Evolutionary conservation across 1,284 basidiomycete species (phyloP), one percentile per base, ranked within the genome.

Genomic region (Leccinum subrobustum): DNA sequence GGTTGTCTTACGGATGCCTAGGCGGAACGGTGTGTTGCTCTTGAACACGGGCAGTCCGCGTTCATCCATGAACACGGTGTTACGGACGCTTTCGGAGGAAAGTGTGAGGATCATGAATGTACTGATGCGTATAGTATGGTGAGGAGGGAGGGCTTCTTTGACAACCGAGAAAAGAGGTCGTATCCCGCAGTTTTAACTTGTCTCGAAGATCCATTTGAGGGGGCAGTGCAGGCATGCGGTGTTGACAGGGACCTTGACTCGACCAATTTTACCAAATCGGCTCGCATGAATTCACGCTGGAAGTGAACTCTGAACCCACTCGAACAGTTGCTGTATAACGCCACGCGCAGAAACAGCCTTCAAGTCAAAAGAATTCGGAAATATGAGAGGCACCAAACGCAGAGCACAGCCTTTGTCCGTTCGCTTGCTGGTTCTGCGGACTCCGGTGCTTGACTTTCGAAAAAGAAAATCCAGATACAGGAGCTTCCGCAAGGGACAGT

Each of bases 51-150:
- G 63, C 3, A 65, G 64, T 7, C 68, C 69, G 1, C 25, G 39
- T 56, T 68, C 70, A 42, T 73, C 64, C 14, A 60, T 73, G 56
- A 74, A 73, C 52, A 67, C 63, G 1, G 72, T 62, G 37, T 70
- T 61, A 31, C 68, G 64, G 23, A 74, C 64, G 6, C 50, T 48
- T 59, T 74, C 65, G 16, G 65, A 67, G 14, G 66, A 63, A 31
- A 73, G 62, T 0, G 69, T 70, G 35, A 72, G 69, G 54, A 68
- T 65, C 72, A 71, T 74, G 42, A 23, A 9, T 51, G 16, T 23
- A 20, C 14, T 27, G 14, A n/a, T n/a, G 14, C 7, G 48, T 52
- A n/a, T 52, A 25, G 12, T 23, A 14, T 14, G 47, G 11, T 23
- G 18, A 23, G 44, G 47, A 25, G 12, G 4, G 47, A 25, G 23